phyloP scores from a whole-genome alignment of 805 yeast species.

The Starmerella geochares region DNA sequence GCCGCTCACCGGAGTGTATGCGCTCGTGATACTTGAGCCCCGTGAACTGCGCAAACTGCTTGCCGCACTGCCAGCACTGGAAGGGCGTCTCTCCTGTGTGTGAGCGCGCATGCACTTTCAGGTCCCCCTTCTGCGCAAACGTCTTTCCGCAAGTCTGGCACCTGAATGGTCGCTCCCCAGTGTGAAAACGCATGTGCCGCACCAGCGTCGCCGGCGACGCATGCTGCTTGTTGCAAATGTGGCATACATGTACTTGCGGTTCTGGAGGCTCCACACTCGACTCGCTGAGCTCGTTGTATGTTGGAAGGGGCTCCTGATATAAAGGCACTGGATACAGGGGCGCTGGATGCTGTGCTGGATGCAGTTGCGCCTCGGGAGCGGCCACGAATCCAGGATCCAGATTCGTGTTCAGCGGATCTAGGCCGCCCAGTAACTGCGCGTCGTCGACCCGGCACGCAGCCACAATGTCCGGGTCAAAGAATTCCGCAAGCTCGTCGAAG shows the following conservation, averaged over 20 bases:
- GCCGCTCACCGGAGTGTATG: constrained; percentile 84
- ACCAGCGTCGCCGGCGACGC: constrained; percentile 1
- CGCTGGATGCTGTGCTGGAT: neutral
- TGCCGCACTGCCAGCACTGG: constrained; percentile 52
- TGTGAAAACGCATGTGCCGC: constrained; percentile 3
- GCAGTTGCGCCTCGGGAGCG: neutral
- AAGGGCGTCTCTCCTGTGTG: constrained; percentile 76
- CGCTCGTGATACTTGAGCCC: constrained; percentile 72
- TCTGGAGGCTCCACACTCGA: neutral
- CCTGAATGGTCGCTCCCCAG: neutral
- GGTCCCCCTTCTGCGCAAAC: neutral
- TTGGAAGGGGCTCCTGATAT: neutral
- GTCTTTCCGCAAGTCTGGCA: neutral
- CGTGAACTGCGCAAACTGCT: constrained; percentile 58
- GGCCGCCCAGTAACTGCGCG: neutral
- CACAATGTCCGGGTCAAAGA: neutral
- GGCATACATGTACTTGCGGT: neutral
- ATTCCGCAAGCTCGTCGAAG: neutral
- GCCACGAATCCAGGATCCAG: neutral
- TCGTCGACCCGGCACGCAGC: neutral
- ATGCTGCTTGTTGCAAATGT: neutral
- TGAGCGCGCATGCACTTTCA: constrained; percentile 47
- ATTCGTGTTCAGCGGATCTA: neutral
- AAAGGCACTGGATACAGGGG: neutral
- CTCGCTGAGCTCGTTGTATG: neutral